These are phyloP conservation scores for Solanum tacnaense DNA, from an alignment of 257 asterid species.

Conservation along the genomic window DNA sequence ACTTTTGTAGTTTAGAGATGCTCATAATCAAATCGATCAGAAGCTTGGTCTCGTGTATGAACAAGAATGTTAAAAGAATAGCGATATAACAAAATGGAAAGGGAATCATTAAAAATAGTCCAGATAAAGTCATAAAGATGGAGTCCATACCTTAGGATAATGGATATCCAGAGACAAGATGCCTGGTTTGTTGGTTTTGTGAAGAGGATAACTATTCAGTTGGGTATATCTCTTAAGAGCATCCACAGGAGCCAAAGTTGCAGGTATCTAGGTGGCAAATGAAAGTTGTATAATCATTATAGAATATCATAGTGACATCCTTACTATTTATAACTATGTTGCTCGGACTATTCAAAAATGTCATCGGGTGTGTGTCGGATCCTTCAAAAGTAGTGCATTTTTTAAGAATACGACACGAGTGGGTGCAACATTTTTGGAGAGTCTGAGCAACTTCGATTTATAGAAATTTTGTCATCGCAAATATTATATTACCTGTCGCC, in stretches of 20 bases:
- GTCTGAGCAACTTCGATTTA: too few relatives aligned
- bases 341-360: too few relatives aligned
- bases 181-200: slow-evolving; percentile 89
- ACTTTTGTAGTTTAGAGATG: background rate
- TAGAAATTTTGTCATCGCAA: background rate
- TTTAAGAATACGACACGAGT: too few relatives aligned
- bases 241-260: slow-evolving; percentile 65
- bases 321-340: background rate
- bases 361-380: too few relatives aligned
- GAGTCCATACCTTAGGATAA: slow-evolving; percentile 51
- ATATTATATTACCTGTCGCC: slow-evolving; percentile 71
- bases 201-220: slow-evolving; percentile 86
- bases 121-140: background rate
- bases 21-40: background rate
- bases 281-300: background rate
- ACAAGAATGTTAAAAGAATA: background rate
- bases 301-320: background rate
- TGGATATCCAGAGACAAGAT: slow-evolving; percentile 78
- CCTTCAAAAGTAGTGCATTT: too few relatives aligned
- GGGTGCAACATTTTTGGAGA: too few relatives aligned
- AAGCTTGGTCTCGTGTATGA: background rate
- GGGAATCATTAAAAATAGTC: background rate
- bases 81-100: background rate
- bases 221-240: slow-evolving; percentile 83
- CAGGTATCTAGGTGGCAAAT: slow-evolving; percentile 37